These are phyloP conservation scores for Triadica sebifera DNA, from an alignment of 345 rosid genomes.

Conservation along the genomic window DNA sequence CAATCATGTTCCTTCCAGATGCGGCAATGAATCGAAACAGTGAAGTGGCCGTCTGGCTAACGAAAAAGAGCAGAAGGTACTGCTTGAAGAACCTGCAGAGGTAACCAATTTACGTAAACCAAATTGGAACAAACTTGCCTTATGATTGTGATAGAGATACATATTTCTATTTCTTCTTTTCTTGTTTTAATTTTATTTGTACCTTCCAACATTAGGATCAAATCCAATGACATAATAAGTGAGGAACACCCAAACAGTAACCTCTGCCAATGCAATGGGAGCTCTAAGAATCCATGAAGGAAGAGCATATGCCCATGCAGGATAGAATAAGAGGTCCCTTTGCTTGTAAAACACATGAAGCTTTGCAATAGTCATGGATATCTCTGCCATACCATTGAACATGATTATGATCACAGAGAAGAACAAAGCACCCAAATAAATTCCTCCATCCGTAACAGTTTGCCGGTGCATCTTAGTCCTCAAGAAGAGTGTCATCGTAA, in stretches of 20 bases:
- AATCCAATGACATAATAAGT: slow-evolving; percentile 71
- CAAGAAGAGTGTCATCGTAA: no score
- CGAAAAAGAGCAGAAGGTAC: slow-evolving; percentile 46
- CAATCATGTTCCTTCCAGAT: slow-evolving; percentile 55
- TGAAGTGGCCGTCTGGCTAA: slow-evolving; percentile 62
- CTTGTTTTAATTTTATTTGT: neutral
- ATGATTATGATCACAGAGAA: slow-evolving; percentile 41
- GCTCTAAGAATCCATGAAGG: slow-evolving; percentile 77
- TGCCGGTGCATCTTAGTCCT: slow-evolving; percentile 14
- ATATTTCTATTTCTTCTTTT: neutral
- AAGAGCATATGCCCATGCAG: slow-evolving; percentile 71
- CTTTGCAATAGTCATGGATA: slow-evolving; percentile 66
- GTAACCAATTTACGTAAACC: no score
- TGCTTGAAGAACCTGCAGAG: slow-evolving; percentile 58
- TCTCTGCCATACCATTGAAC: slow-evolving; percentile 73
- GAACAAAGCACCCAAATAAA: slow-evolving; percentile 64
- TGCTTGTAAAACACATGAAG: slow-evolving; percentile 87
- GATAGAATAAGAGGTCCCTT: slow-evolving; percentile 64
- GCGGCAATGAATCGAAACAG: slow-evolving; percentile 59
- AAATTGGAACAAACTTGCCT: no score
- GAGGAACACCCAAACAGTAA: slow-evolving; percentile 48
- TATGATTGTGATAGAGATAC: neutral
- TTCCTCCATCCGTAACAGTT: slow-evolving; percentile 40
- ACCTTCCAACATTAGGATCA: slow-evolving; percentile 73
- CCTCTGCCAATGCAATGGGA: slow-evolving; percentile 65